Conservation (phyloP, 2,329 filamentous ascomycete species). For the Alternaria gansuensis region DNA sequence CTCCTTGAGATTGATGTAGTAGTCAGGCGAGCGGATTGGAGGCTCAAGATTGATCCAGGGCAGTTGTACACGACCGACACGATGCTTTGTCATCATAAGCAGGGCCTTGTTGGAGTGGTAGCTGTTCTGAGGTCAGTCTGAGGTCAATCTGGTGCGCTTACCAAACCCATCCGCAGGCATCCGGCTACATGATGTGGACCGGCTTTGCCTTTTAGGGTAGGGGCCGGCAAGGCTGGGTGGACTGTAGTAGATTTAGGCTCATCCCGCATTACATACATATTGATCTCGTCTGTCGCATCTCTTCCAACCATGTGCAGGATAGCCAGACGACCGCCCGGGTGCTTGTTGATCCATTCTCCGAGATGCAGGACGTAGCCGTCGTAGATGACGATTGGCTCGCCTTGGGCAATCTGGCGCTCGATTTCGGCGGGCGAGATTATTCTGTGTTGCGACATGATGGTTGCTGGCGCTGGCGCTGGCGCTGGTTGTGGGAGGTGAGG, state of each 20-base stretch:
- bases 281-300: conserved; percentile 68
- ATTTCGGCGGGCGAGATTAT: conserved; percentile 59
- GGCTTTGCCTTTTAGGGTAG: conserved; percentile 20
- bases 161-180: conserved; percentile 20
- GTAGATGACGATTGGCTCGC: conserved; percentile 65
- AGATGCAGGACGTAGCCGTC: conserved; percentile 65
- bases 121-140: conserved; percentile 53
- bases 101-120: conserved; percentile 66
- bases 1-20: conserved; percentile 40
- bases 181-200: conserved; percentile 14
- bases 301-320: conserved; percentile 69
- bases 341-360: conserved; percentile 66
- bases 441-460: conserved; percentile 33
- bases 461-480: conserved; percentile 5
- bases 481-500: conserved; percentile 13
- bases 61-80: conserved; percentile 65
- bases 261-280: conserved; percentile 57
- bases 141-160: conserved; percentile 29
- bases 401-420: conserved; percentile 63
- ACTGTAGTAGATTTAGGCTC: conserved; percentile 9
- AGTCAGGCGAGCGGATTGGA: conserved; percentile 64
- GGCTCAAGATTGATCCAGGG: conserved; percentile 68
- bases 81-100: conserved; percentile 67
- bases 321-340: conserved; percentile 67
- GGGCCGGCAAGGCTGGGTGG: conserved; percentile 1